Evolutionary conservation across 202 grass and related monocot genomes (phyloP).

Genomic region (Elaeis oleifera): DNA sequence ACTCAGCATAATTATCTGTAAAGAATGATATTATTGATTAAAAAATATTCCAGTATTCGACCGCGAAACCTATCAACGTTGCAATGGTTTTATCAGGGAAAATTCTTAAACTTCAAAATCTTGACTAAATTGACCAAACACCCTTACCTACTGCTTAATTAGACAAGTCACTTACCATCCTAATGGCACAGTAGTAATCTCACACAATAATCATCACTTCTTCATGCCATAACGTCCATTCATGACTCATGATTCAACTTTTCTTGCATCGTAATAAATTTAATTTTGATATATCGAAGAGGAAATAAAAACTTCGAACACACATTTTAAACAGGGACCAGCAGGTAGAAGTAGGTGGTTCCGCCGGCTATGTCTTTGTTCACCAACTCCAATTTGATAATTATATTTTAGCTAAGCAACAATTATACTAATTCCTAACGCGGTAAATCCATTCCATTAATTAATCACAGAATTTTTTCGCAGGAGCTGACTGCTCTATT

Average conservation of each 20-base stretch:
- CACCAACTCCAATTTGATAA: slow-evolving; percentile 40
- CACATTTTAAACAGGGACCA: neutral
- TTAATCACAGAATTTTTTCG: no score
- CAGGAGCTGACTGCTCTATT: no score
- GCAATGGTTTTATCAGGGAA: slow-evolving; percentile 16
- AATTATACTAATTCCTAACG: no score
- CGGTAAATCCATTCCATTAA: no score
- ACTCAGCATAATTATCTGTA: slow-evolving; percentile 92
- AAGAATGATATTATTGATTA: slow-evolving; percentile 20
- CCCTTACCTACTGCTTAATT: slow-evolving; percentile 40
- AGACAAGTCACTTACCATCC: neutral
- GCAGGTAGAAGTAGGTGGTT: slow-evolving; percentile 61
- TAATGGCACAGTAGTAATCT: no score
- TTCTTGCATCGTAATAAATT: no score
- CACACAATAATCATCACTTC: no score
- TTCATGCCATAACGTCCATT: no score
- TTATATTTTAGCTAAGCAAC: slow-evolving; percentile 5
- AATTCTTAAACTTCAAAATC: neutral
- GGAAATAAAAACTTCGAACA: no score
- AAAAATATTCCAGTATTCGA: slow-evolving; percentile 9
- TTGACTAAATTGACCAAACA: slow-evolving; percentile 28
- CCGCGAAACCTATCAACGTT: neutral
- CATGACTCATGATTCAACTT: no score
- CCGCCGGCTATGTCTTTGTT: slow-evolving; percentile 40
- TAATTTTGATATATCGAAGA: no score